phyloP scores from a whole-genome alignment of 177 flowering plant species.

The Vitis hybrid region DNA sequence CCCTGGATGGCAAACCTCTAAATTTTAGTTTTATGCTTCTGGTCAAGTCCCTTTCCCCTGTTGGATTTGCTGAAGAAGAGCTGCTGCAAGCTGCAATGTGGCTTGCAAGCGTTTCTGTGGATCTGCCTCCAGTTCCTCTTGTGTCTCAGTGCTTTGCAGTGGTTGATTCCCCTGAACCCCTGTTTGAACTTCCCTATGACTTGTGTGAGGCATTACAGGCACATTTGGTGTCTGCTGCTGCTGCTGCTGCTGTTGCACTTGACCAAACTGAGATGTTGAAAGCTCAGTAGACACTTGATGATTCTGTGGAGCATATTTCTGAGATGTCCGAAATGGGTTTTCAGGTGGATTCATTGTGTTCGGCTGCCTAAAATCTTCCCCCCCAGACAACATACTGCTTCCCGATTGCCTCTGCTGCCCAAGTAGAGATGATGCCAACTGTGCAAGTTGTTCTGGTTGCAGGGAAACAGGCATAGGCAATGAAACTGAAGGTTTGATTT shows the following conservation, averaged over 20 bases:
- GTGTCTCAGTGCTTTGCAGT: conserved; percentile 24
- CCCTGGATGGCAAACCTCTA: too few species aligned
- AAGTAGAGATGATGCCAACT: conserved; percentile 65
- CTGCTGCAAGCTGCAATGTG: conserved; percentile 91
- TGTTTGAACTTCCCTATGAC: conserved; percentile 29
- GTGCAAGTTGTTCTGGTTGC: conserved; percentile 70
- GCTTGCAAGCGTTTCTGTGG: conserved; percentile 95
- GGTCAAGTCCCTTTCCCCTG: conserved; percentile 54
- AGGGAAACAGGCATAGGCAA: conserved; percentile 28
- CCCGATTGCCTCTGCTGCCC: conserved; percentile 50
- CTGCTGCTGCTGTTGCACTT: conserved; percentile 33
- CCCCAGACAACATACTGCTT: conserved; percentile 17
- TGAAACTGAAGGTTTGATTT: conserved; percentile 34
- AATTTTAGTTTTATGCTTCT: background rate
- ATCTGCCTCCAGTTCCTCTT: conserved; percentile 59
- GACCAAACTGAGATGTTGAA: conserved; percentile 37
- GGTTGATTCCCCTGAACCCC: conserved; percentile 32
- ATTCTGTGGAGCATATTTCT: conserved; percentile 25
- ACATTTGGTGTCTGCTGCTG: conserved; percentile 35
- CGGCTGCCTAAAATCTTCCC: conserved; percentile 31
- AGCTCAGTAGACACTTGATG: conserved; percentile 20
- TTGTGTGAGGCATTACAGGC: conserved; percentile 25
- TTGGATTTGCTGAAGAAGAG: conserved; percentile 97
- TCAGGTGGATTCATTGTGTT: conserved; percentile 29
- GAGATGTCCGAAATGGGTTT: conserved; percentile 18